Base-by-base conservation (phyloP, 2,329 filamentous ascomycete genomes). In the Fusarium sp. region DNA sequence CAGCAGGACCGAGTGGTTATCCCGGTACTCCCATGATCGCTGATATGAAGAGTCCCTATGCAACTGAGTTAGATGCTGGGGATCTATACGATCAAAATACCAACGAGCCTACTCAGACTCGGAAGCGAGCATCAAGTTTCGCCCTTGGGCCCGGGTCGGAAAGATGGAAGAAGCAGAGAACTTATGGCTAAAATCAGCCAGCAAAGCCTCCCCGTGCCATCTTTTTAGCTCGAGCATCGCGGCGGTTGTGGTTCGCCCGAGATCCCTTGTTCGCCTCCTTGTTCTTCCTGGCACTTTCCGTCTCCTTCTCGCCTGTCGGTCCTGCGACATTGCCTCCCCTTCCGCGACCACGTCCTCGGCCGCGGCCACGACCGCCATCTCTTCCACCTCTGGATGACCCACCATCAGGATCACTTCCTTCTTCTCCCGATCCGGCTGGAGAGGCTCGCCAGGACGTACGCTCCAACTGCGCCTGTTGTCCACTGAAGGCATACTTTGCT, bases 241-340 rank as follows among this genome's bases (percentile, higher is more conserved):
- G 87, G 27, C 94, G 88, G 79, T 94, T 96, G 78, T 97, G 94
- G 77, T 97, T 97, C 32, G 93, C 94, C 65, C 91, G 85, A 24
- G 91, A 92, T 4, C 90, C 86, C 79, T 97, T 97, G 72, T 90
- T 92, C 27, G 92, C 90, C 77, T 97, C 94, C 77, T 97, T 97
- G 67, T 87, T 86, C 74, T 90, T 86, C 71, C 94, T 86, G 12
- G 92, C 91, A 57, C 84, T 81, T 71, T 94, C 89, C 1, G 92
- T 94, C n/a, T 86, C 87, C 72, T 89, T 88, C n/a, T 93, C 91
- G 9, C 89, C 87, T 2, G 87, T 83, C 2, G 90, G 84, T 0
- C 91, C 90, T 4, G 89, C 87, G 11, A 91, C 90, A 73, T 86
- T 90, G 5, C 87, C 86, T 56, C 89, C 84, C 30, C 87, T 78